These are phyloP conservation scores for Phellopilus nigrolimitatus DNA, from an alignment of 1,284 basidiomycete genomes.

Conservation along the genomic window DNA sequence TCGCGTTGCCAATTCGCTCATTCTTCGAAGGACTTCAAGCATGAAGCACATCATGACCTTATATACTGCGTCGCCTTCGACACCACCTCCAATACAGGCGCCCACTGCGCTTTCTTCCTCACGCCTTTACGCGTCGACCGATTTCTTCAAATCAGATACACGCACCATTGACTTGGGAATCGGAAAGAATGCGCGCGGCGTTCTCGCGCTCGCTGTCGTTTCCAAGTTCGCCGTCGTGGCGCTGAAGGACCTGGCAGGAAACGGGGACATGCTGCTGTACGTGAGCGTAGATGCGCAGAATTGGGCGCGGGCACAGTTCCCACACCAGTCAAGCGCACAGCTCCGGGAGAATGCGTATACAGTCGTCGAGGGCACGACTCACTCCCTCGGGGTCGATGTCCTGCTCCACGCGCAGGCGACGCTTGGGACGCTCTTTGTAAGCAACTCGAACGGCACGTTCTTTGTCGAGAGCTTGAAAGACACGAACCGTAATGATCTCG, in stretches of 20 bases:
- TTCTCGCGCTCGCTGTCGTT: constrained; percentile 86
- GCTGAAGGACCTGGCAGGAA: constrained; percentile 51
- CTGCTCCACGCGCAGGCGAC: constrained; percentile 67
- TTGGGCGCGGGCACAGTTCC: constrained; percentile 84
- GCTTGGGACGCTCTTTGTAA: constrained; percentile 90
- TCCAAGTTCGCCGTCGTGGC: constrained; percentile 89
- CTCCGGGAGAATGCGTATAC: constrained; percentile 92
- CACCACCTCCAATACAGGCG: constrained; percentile 41
- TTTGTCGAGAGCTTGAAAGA: constrained; percentile 90
- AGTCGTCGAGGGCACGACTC: constrained; percentile 88
- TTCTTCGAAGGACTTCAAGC: constrained; percentile 72
- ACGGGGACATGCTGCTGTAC: constrained; percentile 77
- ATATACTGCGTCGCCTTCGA: constrained; percentile 89
- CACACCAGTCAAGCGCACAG: constrained; percentile 74
- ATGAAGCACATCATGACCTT: constrained; percentile 64
- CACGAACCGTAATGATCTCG: constrained; percentile 84
- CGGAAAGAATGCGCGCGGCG: constrained; percentile 76
- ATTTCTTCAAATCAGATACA: constrained; percentile 70
- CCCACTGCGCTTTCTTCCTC: constrained; percentile 59
- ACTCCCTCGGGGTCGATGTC: constrained; percentile 93
- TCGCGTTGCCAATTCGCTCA: constrained; percentile 84
- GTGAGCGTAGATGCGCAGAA: constrained; percentile 76
- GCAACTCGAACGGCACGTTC: constrained; percentile 91
- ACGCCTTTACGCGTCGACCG: constrained; percentile 73
- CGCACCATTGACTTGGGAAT: constrained; percentile 80